Evolutionary conservation across 306 rosid genomes (phyloP), one percentile per base, ranked within the genome.

Genomic region (Vigna unguiculata): DNA sequence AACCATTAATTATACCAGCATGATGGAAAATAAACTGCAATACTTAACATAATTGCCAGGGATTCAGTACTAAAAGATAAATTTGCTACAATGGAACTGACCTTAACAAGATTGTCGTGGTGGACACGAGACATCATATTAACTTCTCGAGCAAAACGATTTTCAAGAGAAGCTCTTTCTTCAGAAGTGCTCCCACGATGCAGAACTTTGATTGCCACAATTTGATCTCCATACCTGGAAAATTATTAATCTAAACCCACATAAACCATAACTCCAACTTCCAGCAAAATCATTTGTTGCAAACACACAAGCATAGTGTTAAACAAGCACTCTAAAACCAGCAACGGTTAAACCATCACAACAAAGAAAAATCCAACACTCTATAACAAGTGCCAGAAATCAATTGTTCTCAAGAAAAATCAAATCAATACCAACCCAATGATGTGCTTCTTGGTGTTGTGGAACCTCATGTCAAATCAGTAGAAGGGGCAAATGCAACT

Each of bases 41-140:
- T 63, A 21, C 36, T 21, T 62, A 14, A 40, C 71, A 57, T 17
- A 43, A 52, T 36, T 51, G 28, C 45, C 7, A 15, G 16, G 77
- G 21, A 32, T 65, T 70, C 70, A 25, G 30, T 24, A 41, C 48
- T 25, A 52, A 30, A 30, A 53, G 38, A 74, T 22, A 64, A 67
- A 32, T 40, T n/a, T 21, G 59, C 32, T 46, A 47, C 22, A 48
- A 72, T 68, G 28, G n/a, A 77, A 81, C 82, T 85, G 60, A 90
- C 99, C 92, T 89, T 89, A 69, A 95, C 99, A 75, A 95, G 97
- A 82, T 95, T 92, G 32, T 87, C 93, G 52, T 95, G 99, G 83
- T 89, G 96, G 34, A 95, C 99, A 55, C 97, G 89, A 20, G 99
- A 90, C 96, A 92, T 95, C 99, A 95, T 92, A 64, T 71, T 91